Percentiles rank a stretch among this genome's conserved stretches.
Evolutionary conservation across 208 protist genomes (phyloP).

Genomic region (Crithidia mellificae): DNA sequence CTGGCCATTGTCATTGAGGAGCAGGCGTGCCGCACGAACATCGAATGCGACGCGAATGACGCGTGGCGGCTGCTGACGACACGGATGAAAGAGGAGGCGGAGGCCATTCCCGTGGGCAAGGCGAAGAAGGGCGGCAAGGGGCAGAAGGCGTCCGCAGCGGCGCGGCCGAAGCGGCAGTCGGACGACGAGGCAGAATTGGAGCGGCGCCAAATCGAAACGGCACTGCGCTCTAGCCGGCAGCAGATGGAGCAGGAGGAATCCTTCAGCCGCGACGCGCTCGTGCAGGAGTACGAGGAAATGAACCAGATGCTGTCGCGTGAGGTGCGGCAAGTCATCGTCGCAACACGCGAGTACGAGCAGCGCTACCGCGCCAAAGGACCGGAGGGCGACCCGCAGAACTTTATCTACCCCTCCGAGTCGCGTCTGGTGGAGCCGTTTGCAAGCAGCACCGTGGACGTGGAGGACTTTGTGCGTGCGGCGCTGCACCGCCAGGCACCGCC

Average conservation of each 20-base stretch:
- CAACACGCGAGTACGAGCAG: slow-evolving; percentile 66
- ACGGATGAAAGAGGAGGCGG: slow-evolving; percentile 37
- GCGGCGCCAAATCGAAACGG: slow-evolving; percentile 54
- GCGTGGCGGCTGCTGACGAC: slow-evolving; percentile 40
- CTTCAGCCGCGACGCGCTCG: slow-evolving; percentile 32
- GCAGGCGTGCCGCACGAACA: slow-evolving; percentile 42
- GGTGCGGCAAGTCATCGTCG: slow-evolving; percentile 55
- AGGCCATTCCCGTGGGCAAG: slow-evolving; percentile 42
- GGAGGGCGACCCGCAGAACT: slow-evolving; percentile 38
- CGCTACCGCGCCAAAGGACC: slow-evolving; percentile 47
- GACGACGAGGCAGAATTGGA: slow-evolving; percentile 60
- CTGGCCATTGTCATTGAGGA: slow-evolving; percentile 72
- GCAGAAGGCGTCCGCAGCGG: slow-evolving; percentile 33
- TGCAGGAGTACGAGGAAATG: slow-evolving; percentile 66
- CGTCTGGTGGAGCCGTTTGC: slow-evolving; percentile 72
- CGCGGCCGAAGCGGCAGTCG: slow-evolving; percentile 47
- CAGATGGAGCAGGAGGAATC: slow-evolving; percentile 69
- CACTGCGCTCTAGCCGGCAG: slow-evolving; percentile 40
- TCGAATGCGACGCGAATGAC: slow-evolving; percentile 47
- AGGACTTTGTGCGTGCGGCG: slow-evolving; percentile 63
- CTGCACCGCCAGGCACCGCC: slow-evolving; percentile 57
- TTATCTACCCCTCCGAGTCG: slow-evolving; percentile 65
- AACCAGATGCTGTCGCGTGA: slow-evolving; percentile 60
- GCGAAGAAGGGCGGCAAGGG: slow-evolving; percentile 56
- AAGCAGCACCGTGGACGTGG: slow-evolving; percentile 59